phyloP scores from a whole-genome alignment of 2,329 filamentous ascomycete species.

The Metarhizium humberi region DNA sequence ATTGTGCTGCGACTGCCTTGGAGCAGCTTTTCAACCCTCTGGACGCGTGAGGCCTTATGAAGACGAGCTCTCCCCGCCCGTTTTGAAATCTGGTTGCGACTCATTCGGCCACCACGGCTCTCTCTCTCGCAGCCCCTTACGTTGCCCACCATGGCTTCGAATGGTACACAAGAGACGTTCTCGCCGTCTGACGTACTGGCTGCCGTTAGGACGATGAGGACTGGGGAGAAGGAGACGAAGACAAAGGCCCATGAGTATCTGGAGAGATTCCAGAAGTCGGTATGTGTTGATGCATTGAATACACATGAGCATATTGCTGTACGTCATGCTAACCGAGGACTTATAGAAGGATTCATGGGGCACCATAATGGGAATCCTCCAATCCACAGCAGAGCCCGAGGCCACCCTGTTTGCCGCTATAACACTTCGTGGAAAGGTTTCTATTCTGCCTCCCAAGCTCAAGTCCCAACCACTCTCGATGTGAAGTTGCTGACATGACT shows the following conservation, averaged over 20 bases:
- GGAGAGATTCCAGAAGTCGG: constrained; percentile 96
- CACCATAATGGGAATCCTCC: constrained; percentile 75
- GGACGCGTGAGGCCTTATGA: background rate
- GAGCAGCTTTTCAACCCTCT: background rate
- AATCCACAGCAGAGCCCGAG: constrained; percentile 71
- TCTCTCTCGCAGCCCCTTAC: background rate
- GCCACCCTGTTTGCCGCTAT: constrained; percentile 93
- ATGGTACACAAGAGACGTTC: constrained; percentile 60
- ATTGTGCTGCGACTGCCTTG: background rate
- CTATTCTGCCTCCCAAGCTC: background rate
- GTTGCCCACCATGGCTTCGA: constrained; percentile 51
- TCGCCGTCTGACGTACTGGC: constrained; percentile 67
- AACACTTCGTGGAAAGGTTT: constrained; percentile 93
- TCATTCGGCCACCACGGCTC: background rate
- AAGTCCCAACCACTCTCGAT: background rate
- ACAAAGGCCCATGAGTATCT: constrained; percentile 85
- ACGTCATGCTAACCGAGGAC: background rate
- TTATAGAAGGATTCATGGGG: constrained; percentile 84
- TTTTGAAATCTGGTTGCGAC: background rate
- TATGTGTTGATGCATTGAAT: constrained; percentile 26
- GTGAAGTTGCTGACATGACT: constrained; percentile 6
- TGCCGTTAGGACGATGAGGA: constrained; percentile 87
- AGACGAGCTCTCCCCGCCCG: background rate
- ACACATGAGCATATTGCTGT: too few relatives aligned
- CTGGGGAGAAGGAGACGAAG: constrained; percentile 73